Evolutionary conservation across 352 stramenopile genomes (phyloP).

Genomic region (Globisporangium canariense): DNA sequence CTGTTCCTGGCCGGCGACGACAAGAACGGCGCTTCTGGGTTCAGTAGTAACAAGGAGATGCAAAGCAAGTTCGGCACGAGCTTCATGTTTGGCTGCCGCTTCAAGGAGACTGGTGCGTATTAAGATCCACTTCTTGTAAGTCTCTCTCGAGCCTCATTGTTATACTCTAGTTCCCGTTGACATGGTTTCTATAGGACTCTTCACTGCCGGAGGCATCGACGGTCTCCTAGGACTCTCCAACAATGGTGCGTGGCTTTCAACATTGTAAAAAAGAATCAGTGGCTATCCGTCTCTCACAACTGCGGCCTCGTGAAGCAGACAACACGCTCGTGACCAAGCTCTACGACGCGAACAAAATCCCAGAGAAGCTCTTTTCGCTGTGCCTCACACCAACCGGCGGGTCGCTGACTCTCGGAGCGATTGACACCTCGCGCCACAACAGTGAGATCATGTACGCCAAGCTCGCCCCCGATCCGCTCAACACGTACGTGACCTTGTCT

Average conservation of each 20-base stretch:
- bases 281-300: neutral
- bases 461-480: conserved; percentile 14
- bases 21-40: conserved; percentile 22
- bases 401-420: conserved; percentile 29
- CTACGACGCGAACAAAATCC: conserved; percentile 70
- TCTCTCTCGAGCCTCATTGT: neutral
- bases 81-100: conserved; percentile 81
- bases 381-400: conserved; percentile 40
- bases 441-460: conserved; percentile 24
- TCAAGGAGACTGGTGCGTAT: conserved; percentile 43
- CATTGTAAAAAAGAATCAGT: neutral
- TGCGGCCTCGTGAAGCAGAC: conserved; percentile 16
- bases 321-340: conserved; percentile 75
- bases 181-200: conserved; percentile 27
- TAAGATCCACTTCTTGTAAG: neutral
- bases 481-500: conserved; percentile 18
- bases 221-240: conserved; percentile 81
- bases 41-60: neutral
- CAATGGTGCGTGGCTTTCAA: conserved; percentile 22
- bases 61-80: conserved; percentile 48
- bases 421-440: conserved; percentile 28
- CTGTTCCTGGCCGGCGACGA: conserved; percentile 65
- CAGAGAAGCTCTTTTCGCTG: conserved; percentile 51
- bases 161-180: neutral
- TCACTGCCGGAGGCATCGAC: conserved; percentile 64